Conservation (phyloP, 108 stramenopile genomes). For the Fistulifera pelliculosa region DNA sequence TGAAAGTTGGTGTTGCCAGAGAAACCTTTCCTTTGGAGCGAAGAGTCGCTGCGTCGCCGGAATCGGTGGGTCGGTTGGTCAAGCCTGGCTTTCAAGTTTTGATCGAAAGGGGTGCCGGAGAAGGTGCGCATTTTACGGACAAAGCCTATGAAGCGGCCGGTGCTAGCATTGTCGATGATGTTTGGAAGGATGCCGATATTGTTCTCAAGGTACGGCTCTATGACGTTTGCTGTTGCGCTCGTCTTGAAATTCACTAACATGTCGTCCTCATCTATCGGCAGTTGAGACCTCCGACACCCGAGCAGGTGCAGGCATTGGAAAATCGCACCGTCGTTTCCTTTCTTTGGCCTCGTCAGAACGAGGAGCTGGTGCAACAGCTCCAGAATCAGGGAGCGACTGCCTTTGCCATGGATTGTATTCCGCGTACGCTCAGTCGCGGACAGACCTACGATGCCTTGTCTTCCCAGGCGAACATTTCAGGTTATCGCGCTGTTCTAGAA, state of each 20-base stretch:
- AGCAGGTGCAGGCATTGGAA: slow-evolving; percentile 71
- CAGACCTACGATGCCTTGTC: slow-evolving; percentile 96
- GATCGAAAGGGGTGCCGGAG: slow-evolving; percentile 89
- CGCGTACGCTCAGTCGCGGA: slow-evolving; percentile 90
- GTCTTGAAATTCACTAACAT: too few species aligned
- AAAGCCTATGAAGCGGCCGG: slow-evolving; percentile 91
- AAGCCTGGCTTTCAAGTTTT: slow-evolving; percentile 79
- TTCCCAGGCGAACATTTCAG: slow-evolving; percentile 97
- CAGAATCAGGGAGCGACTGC: slow-evolving; percentile 89
- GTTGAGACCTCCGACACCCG: slow-evolving; percentile 84
- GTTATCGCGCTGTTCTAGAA: slow-evolving; percentile 98
- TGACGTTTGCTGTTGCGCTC: not conserved
- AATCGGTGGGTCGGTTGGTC: slow-evolving; percentile 69
- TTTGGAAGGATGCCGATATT: slow-evolving; percentile 84
- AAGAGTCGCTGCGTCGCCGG: slow-evolving; percentile 85
- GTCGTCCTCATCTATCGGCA: slow-evolving; percentile 8
- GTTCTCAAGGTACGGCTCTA: slow-evolving; percentile 77
- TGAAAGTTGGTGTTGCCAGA: slow-evolving; percentile 93
- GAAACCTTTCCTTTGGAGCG: slow-evolving; percentile 85
- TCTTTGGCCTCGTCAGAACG: slow-evolving; percentile 89
- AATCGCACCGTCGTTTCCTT: slow-evolving; percentile 83
- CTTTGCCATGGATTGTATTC: slow-evolving; percentile 96
- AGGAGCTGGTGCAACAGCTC: slow-evolving; percentile 82
- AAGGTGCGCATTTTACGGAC: slow-evolving; percentile 78
- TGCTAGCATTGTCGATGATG: slow-evolving; percentile 81